These are phyloP conservation scores for Xylaria digitata DNA, from an alignment of 2,329 filamentous ascomycete genomes.

Conservation along the genomic window DNA sequence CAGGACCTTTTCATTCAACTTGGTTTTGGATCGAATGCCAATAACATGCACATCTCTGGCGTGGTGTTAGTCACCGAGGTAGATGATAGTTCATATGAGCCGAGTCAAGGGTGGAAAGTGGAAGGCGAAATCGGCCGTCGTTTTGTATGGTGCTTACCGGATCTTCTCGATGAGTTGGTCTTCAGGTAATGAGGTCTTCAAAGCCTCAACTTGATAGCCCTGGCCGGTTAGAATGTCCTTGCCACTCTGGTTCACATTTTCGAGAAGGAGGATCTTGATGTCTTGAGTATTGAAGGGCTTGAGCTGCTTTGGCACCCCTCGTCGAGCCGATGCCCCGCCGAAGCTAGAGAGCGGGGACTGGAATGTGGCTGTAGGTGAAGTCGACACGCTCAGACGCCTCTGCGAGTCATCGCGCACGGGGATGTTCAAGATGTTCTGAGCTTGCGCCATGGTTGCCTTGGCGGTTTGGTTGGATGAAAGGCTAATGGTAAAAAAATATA, in stretches of 20 bases:
- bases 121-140: conserved; percentile 2
- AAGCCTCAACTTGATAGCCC: conserved; percentile 94
- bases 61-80: conserved; percentile 21
- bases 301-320: conserved; percentile 74
- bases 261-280: conserved; percentile 93
- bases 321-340: conserved; percentile 58
- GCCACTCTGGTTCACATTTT: conserved; percentile 95
- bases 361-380: conserved; percentile 80
- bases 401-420: conserved; percentile 55
- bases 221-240: conserved; percentile 83
- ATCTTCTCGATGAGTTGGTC: conserved; percentile 98
- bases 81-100: background rate
- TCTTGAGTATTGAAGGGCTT: conserved; percentile 97
- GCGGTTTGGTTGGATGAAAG: conserved; percentile 19
- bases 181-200: conserved; percentile 90
- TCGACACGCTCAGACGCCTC: conserved; percentile 74
- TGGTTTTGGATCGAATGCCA: conserved; percentile 97
- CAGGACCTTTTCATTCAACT: conserved; percentile 86
- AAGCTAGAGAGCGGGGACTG: conserved; percentile 77
- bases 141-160: conserved; percentile 64
- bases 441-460: conserved; percentile 54
- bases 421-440: conserved; percentile 61
- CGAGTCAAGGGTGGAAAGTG: background rate
- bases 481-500: background rate
- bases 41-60: conserved; percentile 92